Evolutionary conservation across 257 asterid species (phyloP).

Genomic region (Euphrasia confusa): DNA sequence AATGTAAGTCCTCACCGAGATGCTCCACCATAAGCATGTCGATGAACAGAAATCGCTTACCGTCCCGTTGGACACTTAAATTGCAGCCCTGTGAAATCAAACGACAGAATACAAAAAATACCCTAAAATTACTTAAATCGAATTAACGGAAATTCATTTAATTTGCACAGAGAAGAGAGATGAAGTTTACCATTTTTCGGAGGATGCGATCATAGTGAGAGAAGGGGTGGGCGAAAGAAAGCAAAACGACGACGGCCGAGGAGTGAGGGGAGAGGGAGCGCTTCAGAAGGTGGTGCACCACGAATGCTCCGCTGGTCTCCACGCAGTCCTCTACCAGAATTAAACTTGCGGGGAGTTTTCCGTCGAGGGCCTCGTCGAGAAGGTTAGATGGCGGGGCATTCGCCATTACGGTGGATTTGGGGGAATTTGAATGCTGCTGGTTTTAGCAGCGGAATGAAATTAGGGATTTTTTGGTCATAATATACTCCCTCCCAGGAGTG

Average conservation of each 20-base stretch:
- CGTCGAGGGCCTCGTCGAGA: constrained; percentile 39
- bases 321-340: constrained; percentile 80
- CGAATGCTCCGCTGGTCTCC: constrained; percentile 72
- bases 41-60: constrained; percentile 57
- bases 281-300: constrained; percentile 78
- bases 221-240: constrained; percentile 76
- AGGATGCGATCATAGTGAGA: constrained; percentile 94
- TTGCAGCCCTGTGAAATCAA: constrained; percentile 79
- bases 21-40: constrained; percentile 56
- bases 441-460: too few species aligned
- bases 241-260: constrained; percentile 57
- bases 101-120: background rate
- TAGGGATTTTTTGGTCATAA: too few species aligned
- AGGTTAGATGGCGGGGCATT: constrained; percentile 14
- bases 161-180: background rate
- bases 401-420: constrained; percentile 22
- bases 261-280: constrained; percentile 55
- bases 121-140: background rate
- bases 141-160: constrained; percentile 1
- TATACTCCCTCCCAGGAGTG: too few species aligned
- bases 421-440: too few species aligned
- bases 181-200: constrained; percentile 67
- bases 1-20: constrained; percentile 43
- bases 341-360: constrained; percentile 30
- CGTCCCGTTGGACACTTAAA: constrained; percentile 56